Evolutionary conservation across 805 yeast genomes (phyloP), one percentile per base, ranked within the genome.

Genomic region (Cyberlindnera xylosilytica): DNA sequence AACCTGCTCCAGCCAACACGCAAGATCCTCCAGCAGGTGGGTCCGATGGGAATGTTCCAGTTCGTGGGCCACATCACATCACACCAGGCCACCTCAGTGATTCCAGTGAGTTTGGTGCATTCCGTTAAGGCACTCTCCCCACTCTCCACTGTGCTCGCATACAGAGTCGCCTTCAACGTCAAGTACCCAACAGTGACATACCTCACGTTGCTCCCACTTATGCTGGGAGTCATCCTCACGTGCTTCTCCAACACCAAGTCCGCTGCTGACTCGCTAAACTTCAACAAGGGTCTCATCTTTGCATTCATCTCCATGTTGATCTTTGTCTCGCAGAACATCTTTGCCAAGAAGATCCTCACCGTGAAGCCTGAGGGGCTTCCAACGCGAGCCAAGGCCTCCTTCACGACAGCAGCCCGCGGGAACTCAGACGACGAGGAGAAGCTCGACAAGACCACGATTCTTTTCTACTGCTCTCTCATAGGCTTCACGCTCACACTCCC

Each of bases 41-140:
- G 87, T 18, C 98, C 98, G 16, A 88, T 91, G 96, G 98, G 97
- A 7, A 69, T 81, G 47, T 93, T 91, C 66, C 98, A 91, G 68
- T 86, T 91, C 52, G 69, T 83, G 17, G 99, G 98, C 17, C 98
- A 91, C 63, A 79, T 90, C 48, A 78, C 95, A 12, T 79, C 95
- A 7, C 97, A 90, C 61, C 85, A 86, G 58, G 91, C 98, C n/a
- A 89, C 97, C 2, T 76, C 90, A 2, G 63, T 86, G 47, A 87
- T 93, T 39, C 97, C 97, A 0, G 97, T 93, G n/a, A 86, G 97
- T 5, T 67, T 90, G 50, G 97, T 93, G 17, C 97, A 91, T 62
- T 89, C 97, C 8, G 81, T 91, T 53, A 93, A 93, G 66, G 93
- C 97, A 2, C 69, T 91, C 29, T 83, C 95, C 24, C 99, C 99